Percentiles rank a stretch among this genome's conserved stretches.
These are phyloP conservation scores for Encephalitozoon intestinalis DNA, from an alignment of 371 early-diverging fungal species.

Conservation along the genomic window DNA sequence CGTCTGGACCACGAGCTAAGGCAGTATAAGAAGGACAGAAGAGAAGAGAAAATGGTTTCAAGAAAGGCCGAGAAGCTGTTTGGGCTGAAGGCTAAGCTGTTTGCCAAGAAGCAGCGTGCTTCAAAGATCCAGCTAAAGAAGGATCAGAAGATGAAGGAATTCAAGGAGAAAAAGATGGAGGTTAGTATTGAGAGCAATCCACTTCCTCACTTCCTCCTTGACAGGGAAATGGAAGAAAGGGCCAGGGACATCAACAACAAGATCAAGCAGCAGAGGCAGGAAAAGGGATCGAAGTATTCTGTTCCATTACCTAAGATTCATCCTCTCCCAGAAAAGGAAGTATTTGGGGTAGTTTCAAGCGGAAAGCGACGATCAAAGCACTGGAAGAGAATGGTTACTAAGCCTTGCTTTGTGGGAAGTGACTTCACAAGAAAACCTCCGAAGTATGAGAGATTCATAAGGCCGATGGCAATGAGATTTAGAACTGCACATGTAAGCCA, in stretches of 20 bases:
- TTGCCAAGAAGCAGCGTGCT: constrained; percentile 91
- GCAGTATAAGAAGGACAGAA: constrained; percentile 84
- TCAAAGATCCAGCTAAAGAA: constrained; percentile 99
- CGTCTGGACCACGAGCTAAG: constrained; percentile 86
- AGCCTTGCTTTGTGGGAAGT: constrained; percentile 96
- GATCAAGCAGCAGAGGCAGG: constrained; percentile 98
- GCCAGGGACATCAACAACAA: constrained; percentile 91
- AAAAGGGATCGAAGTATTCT: constrained; percentile 91
- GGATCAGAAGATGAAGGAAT: constrained; percentile 73
- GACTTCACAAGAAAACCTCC: constrained; percentile 98
- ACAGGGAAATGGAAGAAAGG: constrained; percentile 79
- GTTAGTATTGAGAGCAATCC: constrained; percentile 75
- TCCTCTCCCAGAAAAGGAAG: constrained; percentile 95
- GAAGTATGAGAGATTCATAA: constrained; percentile 97
- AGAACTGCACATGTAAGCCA: constrained; percentile 98
- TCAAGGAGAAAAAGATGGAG: constrained; percentile 83
- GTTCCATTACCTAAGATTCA: constrained; percentile 95
- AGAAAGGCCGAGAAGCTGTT: constrained; percentile 85
- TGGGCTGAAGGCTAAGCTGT: constrained; percentile 92
- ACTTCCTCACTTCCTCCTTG: constrained; percentile 91
- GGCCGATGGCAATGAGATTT: constrained; percentile 94
- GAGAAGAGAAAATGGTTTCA: constrained; percentile 77
- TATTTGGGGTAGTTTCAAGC: constrained; percentile 90
- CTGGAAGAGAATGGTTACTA: constrained; percentile 98
- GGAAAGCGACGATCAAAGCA: constrained; percentile 83